These are phyloP conservation scores for Sisymbrium altissimum DNA, from an alignment of 345 rosid genomes.

Conservation along the genomic window DNA sequence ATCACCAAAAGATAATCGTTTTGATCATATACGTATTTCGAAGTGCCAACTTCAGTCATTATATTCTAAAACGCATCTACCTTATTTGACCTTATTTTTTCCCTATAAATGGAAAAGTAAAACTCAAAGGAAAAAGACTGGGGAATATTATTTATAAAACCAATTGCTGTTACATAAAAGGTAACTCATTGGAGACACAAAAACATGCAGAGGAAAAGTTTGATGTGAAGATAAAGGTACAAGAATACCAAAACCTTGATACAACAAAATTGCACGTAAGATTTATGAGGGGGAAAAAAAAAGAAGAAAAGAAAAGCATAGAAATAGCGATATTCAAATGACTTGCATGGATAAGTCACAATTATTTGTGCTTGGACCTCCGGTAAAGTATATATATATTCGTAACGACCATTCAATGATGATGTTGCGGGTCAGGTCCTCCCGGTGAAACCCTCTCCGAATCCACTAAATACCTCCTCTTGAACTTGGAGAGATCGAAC, in stretches of 20 bases:
- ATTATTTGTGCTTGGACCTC: constrained; percentile 14
- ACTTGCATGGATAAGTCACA: constrained; percentile 21
- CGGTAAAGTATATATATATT: neutral
- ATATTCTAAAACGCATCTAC: neutral
- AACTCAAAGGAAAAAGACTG: neutral
- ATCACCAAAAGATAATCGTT: neutral
- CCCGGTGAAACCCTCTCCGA: constrained; percentile 38
- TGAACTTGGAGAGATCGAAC: constrained; percentile 31
- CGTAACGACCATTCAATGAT: constrained; percentile 15
- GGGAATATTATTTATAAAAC: constrained; percentile 2
- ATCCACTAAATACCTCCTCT: constrained; percentile 20
- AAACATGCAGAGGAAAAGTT: neutral
- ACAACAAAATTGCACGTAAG: constrained; percentile 27
- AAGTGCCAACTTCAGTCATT: neutral
- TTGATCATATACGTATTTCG: neutral
- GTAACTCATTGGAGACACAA: constrained; percentile 27
- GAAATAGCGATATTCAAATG: neutral
- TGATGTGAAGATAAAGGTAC: constrained; percentile 21
- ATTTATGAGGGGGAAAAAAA: neutral
- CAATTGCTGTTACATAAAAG: constrained; percentile 26
- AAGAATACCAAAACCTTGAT: constrained; percentile 19
- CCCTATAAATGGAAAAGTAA: neutral
- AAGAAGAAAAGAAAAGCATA: constrained; percentile 4
- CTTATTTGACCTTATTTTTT: neutral
- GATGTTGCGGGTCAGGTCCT: constrained; percentile 37